Evolutionary conservation across 108 stramenopile species (phyloP), one percentile per base, ranked within the genome.

Genomic region (Nannochloropsis salina): DNA sequence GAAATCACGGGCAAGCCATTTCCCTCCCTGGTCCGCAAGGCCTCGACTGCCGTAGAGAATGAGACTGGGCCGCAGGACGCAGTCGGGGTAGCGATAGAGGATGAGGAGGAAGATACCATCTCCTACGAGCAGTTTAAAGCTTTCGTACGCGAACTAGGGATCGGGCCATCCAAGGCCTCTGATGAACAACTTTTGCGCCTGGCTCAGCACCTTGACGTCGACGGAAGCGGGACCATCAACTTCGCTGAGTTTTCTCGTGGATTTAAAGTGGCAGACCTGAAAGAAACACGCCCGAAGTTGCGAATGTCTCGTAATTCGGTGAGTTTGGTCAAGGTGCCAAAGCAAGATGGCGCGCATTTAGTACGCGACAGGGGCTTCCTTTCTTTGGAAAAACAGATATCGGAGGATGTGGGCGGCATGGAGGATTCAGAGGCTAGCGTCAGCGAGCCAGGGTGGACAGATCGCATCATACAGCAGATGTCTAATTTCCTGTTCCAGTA

Each of bases 401-500:
- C 31, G 86, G 44, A 80, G 41, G 81, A 86, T 43, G 45, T 81
- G 40, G 47, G 83, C 40, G 83, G 83, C 42, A 83, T 84, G 44
- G 81, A 43, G 8, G 85, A 84, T 21, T 83, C 85, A 3, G 9
- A 42, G 5, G 42, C 42, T 43, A 5, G 8, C 15, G 22, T 74
- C 9, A 43, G 80, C 31, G 45, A 21, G 18, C 83, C 80, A 8
- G 87, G 87, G 22, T 92, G 92, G 92, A 90, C 91, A 83, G 90
- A 91, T 18, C 88, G 89, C 9, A 81, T 92, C 41, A 90, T 92
- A 31, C 91, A 92, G 84, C 86, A 89, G 9, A 84, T 92, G 8
- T 85, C 91, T 8, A 91, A 91, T 84, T 90, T 90, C 61, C 79
- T 92, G 44, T 92, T 89, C 82, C 91, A 92, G 89, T 88, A 91